These are phyloP conservation scores for Aspergillus pseudonomiae DNA, from an alignment of 2,329 filamentous ascomycete genomes.

Conservation along the genomic window DNA sequence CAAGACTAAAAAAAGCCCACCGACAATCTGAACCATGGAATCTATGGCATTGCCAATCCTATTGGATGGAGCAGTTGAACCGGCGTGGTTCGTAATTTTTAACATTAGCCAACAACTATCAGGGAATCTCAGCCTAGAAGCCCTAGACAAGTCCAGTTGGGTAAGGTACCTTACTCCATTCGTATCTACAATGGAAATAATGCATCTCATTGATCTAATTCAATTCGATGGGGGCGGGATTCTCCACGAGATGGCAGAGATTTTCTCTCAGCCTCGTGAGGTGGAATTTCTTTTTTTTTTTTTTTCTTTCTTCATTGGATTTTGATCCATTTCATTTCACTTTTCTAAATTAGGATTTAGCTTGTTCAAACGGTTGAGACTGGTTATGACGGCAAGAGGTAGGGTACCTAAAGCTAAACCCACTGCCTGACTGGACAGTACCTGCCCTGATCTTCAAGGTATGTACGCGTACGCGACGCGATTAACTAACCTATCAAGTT, in stretches of 20 bases:
- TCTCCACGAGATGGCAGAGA: conserved; percentile 8
- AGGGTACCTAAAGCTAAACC: conserved; percentile 4
- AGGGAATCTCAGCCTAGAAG: neutral
- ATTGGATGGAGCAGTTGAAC: conserved; percentile 15
- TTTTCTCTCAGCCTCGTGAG: conserved; percentile 8
- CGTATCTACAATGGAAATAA: neutral
- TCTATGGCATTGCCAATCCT: neutral
- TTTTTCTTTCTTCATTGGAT: neutral
- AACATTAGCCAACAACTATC: neutral
- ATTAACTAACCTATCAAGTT: conserved; percentile 12
- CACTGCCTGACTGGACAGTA: neutral
- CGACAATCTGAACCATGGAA: conserved; percentile 18
- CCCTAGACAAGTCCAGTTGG: neutral
- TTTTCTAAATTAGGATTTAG: neutral
- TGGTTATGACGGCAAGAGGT: neutral
- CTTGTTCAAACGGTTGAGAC: neutral
- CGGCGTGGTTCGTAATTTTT: conserved; percentile 11
- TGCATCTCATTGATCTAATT: neutral
- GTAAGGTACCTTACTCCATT: neutral
- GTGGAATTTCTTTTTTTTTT: neutral
- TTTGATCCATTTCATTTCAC: neutral
- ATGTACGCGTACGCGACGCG: conserved; percentile 21
- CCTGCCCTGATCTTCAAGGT: neutral
- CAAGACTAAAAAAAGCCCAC: conserved; percentile 9
- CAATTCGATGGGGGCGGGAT: neutral